These are phyloP conservation scores for Coprinellus aureogranulatus DNA, from an alignment of 768 basidiomycete species.

Conservation along the genomic window DNA sequence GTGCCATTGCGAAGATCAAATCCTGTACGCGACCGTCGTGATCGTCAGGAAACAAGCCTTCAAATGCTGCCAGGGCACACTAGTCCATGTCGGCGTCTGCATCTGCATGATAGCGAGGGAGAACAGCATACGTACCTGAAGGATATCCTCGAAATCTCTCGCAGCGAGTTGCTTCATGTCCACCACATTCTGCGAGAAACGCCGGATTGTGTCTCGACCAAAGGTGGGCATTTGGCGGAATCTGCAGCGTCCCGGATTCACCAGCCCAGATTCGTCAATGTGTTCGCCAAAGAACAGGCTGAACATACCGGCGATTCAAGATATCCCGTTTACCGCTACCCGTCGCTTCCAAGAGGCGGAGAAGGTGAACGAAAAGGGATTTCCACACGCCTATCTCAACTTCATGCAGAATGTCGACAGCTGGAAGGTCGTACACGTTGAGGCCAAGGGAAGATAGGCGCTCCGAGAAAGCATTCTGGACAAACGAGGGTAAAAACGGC, in stretches of 20 bases:
- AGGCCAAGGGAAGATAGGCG: conserved; percentile 16
- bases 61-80: conserved; percentile 36
- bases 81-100: conserved; percentile 20
- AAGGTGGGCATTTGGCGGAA: conserved; percentile 31
- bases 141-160: conserved; percentile 37
- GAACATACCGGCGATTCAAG: background rate
- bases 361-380: conserved; percentile 31
- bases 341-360: conserved; percentile 24
- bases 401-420: conserved; percentile 35
- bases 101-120: too few relatives aligned
- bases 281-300: background rate
- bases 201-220: conserved; percentile 26
- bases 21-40: conserved; percentile 21
- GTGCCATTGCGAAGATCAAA: conserved; percentile 24
- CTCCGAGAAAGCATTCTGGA: conserved; percentile 33
- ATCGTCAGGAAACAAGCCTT: conserved; percentile 28
- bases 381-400: conserved; percentile 40
- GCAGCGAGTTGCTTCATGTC: conserved; percentile 34
- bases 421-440: conserved; percentile 23
- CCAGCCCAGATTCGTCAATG: background rate
- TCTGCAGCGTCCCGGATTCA: conserved; percentile 11
- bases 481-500: background rate
- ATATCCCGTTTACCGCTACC: conserved; percentile 13
- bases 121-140: conserved; percentile 33
- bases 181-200: conserved; percentile 29